phyloP scores from a whole-genome alignment of 192 early-diverging fungal genomes.

The Podila horticola region DNA sequence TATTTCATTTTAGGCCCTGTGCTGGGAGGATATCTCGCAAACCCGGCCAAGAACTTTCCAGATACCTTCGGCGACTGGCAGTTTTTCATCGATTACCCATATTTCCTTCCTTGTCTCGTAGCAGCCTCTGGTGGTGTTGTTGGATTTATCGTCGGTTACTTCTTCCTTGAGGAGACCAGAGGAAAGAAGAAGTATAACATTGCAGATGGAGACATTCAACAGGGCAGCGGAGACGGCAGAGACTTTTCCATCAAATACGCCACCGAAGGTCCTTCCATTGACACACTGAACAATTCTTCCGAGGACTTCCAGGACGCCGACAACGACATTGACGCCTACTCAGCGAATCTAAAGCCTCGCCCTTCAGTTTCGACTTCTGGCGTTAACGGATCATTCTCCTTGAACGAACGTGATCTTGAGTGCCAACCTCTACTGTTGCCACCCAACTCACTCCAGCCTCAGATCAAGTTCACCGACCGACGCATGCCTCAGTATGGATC shows the following conservation, averaged over 20 bases:
- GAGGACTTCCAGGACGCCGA: not conserved
- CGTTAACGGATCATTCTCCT: too few relatives aligned
- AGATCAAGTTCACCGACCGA: slow-evolving; percentile 5
- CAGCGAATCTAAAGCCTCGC: not conserved
- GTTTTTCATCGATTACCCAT: slow-evolving; percentile 78
- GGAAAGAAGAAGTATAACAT: not conserved
- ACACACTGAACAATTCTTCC: not conserved
- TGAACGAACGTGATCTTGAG: slow-evolving; percentile 6
- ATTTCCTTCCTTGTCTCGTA: slow-evolving; percentile 85
- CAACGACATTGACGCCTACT: not conserved
- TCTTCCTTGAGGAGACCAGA: slow-evolving; percentile 72
- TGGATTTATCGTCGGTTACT: slow-evolving; percentile 71
- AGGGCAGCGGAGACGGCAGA: not conserved
- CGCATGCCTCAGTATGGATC: slow-evolving; percentile 24
- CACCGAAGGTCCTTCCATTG: not conserved
- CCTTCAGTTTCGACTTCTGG: not conserved
- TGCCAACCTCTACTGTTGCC: slow-evolving; percentile 21
- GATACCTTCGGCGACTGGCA: slow-evolving; percentile 61
- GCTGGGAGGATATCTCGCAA: slow-evolving; percentile 83
- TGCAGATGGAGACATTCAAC: not conserved
- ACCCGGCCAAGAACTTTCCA: slow-evolving; percentile 78
- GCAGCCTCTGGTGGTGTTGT: slow-evolving; percentile 68
- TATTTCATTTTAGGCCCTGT: slow-evolving; percentile 62
- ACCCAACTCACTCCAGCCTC: slow-evolving; percentile 9
- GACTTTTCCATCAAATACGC: not conserved